These are phyloP conservation scores for Basidiobolus meristosporus DNA, from an alignment of 371 early-diverging fungal species.

Conservation along the genomic window DNA sequence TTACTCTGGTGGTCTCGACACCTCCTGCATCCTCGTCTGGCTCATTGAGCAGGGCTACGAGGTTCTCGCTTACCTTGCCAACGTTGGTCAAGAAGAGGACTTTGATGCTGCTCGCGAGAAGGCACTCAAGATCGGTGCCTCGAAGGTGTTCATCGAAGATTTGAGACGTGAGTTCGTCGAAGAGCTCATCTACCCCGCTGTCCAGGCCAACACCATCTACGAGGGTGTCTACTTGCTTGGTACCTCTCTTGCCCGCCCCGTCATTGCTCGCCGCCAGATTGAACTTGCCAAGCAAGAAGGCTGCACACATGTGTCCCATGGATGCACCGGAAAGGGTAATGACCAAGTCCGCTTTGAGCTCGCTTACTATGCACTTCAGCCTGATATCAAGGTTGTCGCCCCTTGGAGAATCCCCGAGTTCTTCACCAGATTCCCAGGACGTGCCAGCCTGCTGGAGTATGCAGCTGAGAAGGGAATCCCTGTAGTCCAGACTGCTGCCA, in stretches of 20 bases:
- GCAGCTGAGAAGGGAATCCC: conserved; percentile 83
- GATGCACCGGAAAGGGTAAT: conserved; percentile 97
- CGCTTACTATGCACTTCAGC: conserved; percentile 88
- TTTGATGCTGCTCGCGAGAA: too few relatives aligned
- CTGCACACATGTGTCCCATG: conserved; percentile 93
- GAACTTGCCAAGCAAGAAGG: too few relatives aligned
- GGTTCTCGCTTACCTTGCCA: too few relatives aligned
- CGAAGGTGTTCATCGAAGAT: conserved; percentile 89
- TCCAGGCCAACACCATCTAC: conserved; percentile 89
- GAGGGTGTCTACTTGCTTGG: conserved; percentile 90
- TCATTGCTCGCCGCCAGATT: too few relatives aligned
- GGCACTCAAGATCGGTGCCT: conserved; percentile 83
- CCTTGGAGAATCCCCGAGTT: conserved; percentile 88
- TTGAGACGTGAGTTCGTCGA: conserved; percentile 83
- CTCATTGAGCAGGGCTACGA: too few relatives aligned
- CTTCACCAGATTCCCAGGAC: too few relatives aligned
- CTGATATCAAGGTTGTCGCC: conserved; percentile 84
- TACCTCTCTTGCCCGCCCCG: conserved; percentile 91
- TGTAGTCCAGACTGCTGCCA: conserved; percentile 84
- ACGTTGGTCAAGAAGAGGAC: too few relatives aligned
- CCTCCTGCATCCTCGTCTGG: conserved; percentile 91
- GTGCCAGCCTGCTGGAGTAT: conserved; percentile 77
- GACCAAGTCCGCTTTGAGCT: conserved; percentile 97
- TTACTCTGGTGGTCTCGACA: conserved; percentile 96
- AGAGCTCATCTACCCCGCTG: conserved; percentile 78